Percentiles rank a stretch among this genome's conserved stretches.
Conservation (phyloP, 106 monocot genomes). For the Apostasia shenzhenica region DNA sequence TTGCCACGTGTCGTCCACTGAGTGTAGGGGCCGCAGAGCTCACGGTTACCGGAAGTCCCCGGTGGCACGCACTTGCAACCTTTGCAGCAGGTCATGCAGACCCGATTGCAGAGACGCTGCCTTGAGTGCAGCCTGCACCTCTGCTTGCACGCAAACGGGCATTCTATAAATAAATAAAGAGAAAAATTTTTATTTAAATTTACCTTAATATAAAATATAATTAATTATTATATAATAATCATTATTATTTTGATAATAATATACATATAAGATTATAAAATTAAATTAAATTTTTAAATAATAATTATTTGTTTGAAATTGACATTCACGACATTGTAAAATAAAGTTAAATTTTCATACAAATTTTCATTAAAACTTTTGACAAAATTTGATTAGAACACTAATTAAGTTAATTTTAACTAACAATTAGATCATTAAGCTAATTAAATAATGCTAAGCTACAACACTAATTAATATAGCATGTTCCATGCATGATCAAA, state of each 20-base stretch:
- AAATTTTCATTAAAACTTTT: too few species aligned
- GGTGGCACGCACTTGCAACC: constrained; percentile 68
- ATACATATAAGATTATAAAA: too few species aligned
- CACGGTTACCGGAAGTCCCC: constrained; percentile 53
- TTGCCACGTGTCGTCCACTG: constrained; percentile 53
- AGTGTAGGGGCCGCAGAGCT: constrained; percentile 48
- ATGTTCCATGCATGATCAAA: too few species aligned
- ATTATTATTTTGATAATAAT: too few species aligned
- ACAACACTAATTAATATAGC: too few species aligned
- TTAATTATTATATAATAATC: too few species aligned
- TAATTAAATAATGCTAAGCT: too few species aligned
- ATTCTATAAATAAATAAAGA: constrained; percentile 22
- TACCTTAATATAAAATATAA: neutral
- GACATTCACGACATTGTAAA: neutral
- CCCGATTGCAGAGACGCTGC: constrained; percentile 56
- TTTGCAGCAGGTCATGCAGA: constrained; percentile 69
- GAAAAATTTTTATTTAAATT: neutral
- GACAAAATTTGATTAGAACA: too few species aligned
- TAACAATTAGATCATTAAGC: too few species aligned
- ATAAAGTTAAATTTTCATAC: constrained; percentile 2
- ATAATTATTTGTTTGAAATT: too few species aligned
- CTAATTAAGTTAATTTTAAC: too few species aligned
- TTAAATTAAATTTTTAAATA: too few species aligned
- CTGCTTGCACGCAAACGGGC: constrained; percentile 24
- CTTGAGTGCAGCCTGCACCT: constrained; percentile 59